A percentile compares a stretch with the other conserved stretches of the same genome.
phyloP scores from a whole-genome alignment of 352 stramenopile genomes.

The Hyaloperonospora brassicae region DNA sequence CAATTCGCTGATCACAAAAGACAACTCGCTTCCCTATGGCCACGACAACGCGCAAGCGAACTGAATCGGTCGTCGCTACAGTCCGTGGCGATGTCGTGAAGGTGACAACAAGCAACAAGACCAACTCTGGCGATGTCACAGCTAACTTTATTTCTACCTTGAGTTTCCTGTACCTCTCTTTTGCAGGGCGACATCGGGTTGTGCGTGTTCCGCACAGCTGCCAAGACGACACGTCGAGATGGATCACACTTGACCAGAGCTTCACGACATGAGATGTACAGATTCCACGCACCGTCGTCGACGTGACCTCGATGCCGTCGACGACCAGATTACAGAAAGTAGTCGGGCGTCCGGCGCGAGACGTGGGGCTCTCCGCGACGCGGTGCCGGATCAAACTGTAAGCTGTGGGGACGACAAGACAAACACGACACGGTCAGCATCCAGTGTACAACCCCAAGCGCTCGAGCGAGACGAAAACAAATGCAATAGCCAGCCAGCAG shows the following conservation, averaged over 20 bases:
- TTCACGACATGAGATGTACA: conserved; percentile 21
- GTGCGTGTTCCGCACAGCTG: conserved; percentile 10
- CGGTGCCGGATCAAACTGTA: conserved; percentile 93
- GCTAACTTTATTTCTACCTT: conserved; percentile 35
- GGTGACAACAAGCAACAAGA: conserved; percentile 1
- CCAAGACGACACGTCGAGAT: conserved; percentile 7
- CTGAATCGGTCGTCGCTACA: too few species aligned
- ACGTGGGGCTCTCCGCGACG: conserved; percentile 90
- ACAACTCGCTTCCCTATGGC: too few species aligned
- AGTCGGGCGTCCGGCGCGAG: conserved; percentile 89
- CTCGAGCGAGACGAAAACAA: neutral
- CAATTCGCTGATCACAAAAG: too few species aligned
- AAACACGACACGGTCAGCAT: conserved; percentile 4
- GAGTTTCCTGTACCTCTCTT: conserved; percentile 15
- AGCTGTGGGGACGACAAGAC: conserved; percentile 34
- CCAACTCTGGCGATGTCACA: conserved; percentile 10
- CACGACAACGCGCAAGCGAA: too few species aligned
- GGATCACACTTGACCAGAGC: neutral
- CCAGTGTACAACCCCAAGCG: neutral
- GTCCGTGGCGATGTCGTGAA: too few species aligned
- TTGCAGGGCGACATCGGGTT: conserved; percentile 12
- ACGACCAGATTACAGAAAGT: conserved; percentile 85
- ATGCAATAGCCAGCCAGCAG: too few species aligned
- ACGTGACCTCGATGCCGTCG: conserved; percentile 6
- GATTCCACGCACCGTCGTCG: neutral